Conservation (phyloP, 1,139 yeast genomes). For the Lodderomyces pseudojiufengensis region DNA sequence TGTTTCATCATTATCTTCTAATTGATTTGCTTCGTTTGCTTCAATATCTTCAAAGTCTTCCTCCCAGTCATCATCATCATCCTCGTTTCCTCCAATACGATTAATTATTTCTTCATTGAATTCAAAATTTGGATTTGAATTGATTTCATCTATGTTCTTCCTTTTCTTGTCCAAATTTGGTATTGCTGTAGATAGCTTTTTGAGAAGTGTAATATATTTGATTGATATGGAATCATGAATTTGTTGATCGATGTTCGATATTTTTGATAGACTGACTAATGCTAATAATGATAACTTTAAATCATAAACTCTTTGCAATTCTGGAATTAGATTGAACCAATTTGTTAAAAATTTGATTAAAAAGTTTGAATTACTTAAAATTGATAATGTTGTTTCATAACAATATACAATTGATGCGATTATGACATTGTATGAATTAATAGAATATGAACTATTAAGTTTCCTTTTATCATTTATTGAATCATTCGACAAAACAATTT, state of each 20-base stretch:
- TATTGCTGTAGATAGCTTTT: conserved; percentile 67
- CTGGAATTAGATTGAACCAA: conserved; percentile 64
- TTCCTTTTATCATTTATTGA: conserved; percentile 6
- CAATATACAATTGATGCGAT: conserved; percentile 65
- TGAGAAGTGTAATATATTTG: conserved; percentile 26
- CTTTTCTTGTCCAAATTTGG: conserved; percentile 60
- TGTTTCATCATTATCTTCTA: conserved; percentile 38
- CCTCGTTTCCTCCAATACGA: conserved; percentile 11
- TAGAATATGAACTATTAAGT: conserved; percentile 18
- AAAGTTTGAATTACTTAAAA: conserved; percentile 46
- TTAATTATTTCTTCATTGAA: conserved; percentile 4
- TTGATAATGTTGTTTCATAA: conserved; percentile 49
- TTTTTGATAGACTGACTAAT: conserved; percentile 45
- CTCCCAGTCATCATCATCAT: conserved; percentile 23
- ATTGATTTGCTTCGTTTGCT: conserved; percentile 20
- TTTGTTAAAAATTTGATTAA: conserved; percentile 52
- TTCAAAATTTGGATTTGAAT: conserved; percentile 6
- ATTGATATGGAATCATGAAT: conserved; percentile 11
- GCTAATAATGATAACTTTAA: conserved; percentile 74
- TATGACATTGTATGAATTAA: conserved; percentile 63
- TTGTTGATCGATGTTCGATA: conserved; percentile 20
- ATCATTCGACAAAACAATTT: conserved; percentile 20
- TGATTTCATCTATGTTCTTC: conserved; percentile 43
- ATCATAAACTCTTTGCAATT: conserved; percentile 73
- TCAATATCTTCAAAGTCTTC: conserved; percentile 18